Percentiles rank a stretch among this genome's conserved stretches.
phyloP scores from a whole-genome alignment of 2,329 filamentous ascomycete species.

The Sclerotinia glacialis region DNA sequence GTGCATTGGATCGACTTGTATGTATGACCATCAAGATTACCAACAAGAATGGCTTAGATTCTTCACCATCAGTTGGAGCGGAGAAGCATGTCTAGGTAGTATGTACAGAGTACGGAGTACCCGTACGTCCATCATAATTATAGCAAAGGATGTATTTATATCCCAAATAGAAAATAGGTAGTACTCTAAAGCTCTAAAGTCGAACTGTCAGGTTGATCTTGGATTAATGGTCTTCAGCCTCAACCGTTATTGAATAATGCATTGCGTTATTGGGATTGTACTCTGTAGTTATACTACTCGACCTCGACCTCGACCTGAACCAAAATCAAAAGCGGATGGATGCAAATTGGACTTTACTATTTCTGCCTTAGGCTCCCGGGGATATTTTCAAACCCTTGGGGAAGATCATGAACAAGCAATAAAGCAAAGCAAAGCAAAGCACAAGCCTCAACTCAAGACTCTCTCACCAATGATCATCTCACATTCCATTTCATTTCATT shows the following conservation, averaged over 20 bases:
- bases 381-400: neutral
- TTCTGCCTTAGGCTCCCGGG: neutral
- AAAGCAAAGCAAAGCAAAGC: too few species aligned
- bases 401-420: neutral
- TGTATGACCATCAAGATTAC: neutral
- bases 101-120: too few species aligned
- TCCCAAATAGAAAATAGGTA: too few species aligned
- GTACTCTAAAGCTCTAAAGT: neutral
- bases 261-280: neutral
- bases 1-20: conserved; percentile 13
- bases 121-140: neutral
- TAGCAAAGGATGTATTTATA: too few species aligned
- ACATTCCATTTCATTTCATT: neutral
- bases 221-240: neutral
- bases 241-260: neutral
- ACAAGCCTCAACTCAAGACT: neutral
- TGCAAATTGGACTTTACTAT: neutral
- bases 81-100: neutral
- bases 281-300: neutral
- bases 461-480: neutral
- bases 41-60: neutral
- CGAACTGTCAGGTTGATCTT: neutral
- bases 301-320: neutral
- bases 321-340: conserved; percentile 1
- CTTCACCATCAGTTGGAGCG: neutral